Evolutionary conservation across 2,329 filamentous ascomycete genomes (phyloP).

Genomic region (Ceratocystis cacaofunesta): DNA sequence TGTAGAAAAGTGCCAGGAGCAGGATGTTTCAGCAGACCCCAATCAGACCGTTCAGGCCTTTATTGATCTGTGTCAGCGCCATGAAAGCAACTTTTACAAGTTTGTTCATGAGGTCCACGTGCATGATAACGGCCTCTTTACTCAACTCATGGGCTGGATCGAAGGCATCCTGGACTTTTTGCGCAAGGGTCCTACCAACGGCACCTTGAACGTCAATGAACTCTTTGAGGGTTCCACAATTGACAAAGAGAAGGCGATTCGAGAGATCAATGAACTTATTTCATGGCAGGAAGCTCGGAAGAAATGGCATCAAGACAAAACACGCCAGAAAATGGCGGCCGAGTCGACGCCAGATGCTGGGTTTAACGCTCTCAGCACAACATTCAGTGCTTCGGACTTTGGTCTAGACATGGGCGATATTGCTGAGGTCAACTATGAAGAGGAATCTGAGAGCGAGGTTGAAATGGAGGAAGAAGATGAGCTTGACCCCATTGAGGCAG

Average conservation of each 20-base stretch:
- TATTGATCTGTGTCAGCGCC: conserved; percentile 86
- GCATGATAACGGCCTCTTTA: conserved; percentile 92
- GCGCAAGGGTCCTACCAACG: conserved; percentile 68
- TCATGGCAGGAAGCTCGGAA: conserved; percentile 90
- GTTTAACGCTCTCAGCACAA: conserved; percentile 35
- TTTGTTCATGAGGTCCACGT: conserved; percentile 96
- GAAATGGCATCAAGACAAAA: conserved; percentile 97
- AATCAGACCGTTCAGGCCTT: conserved; percentile 98
- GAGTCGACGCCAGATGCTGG: conserved; percentile 36
- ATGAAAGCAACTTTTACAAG: conserved; percentile 96
- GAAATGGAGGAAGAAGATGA: conserved; percentile 64
- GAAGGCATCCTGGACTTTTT: conserved; percentile 91
- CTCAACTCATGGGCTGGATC: conserved; percentile 92
- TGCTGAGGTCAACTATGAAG: conserved; percentile 62
- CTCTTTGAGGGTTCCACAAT: conserved; percentile 65
- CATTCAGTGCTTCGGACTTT: conserved; percentile 73
- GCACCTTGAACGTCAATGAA: conserved; percentile 86
- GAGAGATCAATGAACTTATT: conserved; percentile 74
- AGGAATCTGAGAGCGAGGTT: conserved; percentile 39
- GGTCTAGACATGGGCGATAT: conserved; percentile 77
- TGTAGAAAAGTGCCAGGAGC: conserved; percentile 49
- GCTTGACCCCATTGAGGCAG: conserved; percentile 73
- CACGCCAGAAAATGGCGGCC: conserved; percentile 94
- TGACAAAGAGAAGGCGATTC: conserved; percentile 55
- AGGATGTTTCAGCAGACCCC: conserved; percentile 82